phyloP scores from a whole-genome alignment of 164 flowering plant genomes.

The Nymphaea thermarum region DNA sequence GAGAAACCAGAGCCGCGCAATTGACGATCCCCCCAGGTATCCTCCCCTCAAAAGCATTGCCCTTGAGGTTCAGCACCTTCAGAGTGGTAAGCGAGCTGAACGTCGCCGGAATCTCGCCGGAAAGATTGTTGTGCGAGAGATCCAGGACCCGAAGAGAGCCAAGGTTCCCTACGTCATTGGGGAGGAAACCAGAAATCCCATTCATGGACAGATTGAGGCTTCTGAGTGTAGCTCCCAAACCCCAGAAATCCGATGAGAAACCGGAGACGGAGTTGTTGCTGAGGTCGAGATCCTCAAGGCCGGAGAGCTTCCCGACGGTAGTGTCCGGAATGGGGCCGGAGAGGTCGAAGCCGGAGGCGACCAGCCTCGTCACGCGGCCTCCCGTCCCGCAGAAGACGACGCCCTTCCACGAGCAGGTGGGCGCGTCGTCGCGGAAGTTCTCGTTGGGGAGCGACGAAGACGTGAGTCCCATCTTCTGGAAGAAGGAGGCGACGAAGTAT shows the following conservation, averaged over 20 bases:
- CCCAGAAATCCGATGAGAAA: constrained; percentile 80
- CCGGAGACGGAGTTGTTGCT: constrained; percentile 62
- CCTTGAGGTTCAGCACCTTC: constrained; percentile 34
- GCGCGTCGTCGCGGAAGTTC: constrained; percentile 27
- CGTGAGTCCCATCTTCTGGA: constrained; percentile 45
- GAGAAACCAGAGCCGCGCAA: constrained; percentile 31
- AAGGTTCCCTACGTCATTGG: constrained; percentile 69
- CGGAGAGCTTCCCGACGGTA: constrained; percentile 71
- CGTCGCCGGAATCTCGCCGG: constrained; percentile 55
- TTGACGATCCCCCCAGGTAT: constrained; percentile 42
- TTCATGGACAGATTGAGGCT: constrained; percentile 57
- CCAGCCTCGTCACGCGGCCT: constrained; percentile 28
- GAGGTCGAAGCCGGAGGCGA: constrained; percentile 44
- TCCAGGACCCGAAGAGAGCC: constrained; percentile 50
- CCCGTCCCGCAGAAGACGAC: constrained; percentile 45
- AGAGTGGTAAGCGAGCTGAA: constrained; percentile 41
- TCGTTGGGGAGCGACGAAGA: constrained; percentile 10
- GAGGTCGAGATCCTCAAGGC: constrained; percentile 67
- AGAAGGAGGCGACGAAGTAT: constrained; percentile 51
- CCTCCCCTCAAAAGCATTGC: constrained; percentile 36
- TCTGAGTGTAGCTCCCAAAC: constrained; percentile 41
- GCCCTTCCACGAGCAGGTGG: constrained; percentile 63
- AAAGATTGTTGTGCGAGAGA: constrained; percentile 53
- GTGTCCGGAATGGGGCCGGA: constrained; percentile 72
- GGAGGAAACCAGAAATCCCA: constrained; percentile 41